These are phyloP conservation scores for Syncephalastrum contaminatum DNA, from an alignment of 371 early-diverging fungal genomes.

Conservation along the genomic window DNA sequence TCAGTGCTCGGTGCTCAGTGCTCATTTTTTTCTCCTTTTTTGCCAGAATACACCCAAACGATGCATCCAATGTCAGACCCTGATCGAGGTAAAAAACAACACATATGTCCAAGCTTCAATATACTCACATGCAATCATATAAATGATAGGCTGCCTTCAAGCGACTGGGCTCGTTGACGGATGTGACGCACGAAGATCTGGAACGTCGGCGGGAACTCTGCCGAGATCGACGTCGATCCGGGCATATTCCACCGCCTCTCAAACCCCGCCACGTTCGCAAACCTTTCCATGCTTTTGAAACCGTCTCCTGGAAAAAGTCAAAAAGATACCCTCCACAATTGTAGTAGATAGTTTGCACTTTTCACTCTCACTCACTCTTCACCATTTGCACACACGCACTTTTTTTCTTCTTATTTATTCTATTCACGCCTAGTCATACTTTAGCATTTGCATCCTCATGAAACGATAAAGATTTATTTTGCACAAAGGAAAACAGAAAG, in stretches of 20 bases:
- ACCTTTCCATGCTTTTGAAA: conserved; percentile 3
- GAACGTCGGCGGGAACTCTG: conserved; percentile 50
- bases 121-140: conserved; percentile 17
- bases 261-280: conserved; percentile 11
- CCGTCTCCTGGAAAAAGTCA: conserved; percentile 4
- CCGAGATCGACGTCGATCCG: conserved; percentile 28
- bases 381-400: conserved; percentile 2
- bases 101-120: too few relatives aligned
- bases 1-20: too few relatives aligned
- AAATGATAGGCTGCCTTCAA: conserved; percentile 36
- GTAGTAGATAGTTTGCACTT: background rate
- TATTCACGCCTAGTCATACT: background rate
- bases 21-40: background rate
- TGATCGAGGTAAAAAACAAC: conserved; percentile 55
- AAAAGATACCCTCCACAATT: conserved; percentile 7
- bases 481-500: too few relatives aligned
- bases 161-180: conserved; percentile 39
- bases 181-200: conserved; percentile 52
- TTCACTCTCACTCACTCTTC: background rate
- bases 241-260: conserved; percentile 8
- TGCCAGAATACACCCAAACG: conserved; percentile 61
- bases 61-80: conserved; percentile 62
- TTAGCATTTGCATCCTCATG: too few relatives aligned
- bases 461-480: too few relatives aligned
- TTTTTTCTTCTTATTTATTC: background rate